These are phyloP conservation scores for Boletus insuetus DNA, from an alignment of 768 basidiomycete genomes.

Conservation along the genomic window DNA sequence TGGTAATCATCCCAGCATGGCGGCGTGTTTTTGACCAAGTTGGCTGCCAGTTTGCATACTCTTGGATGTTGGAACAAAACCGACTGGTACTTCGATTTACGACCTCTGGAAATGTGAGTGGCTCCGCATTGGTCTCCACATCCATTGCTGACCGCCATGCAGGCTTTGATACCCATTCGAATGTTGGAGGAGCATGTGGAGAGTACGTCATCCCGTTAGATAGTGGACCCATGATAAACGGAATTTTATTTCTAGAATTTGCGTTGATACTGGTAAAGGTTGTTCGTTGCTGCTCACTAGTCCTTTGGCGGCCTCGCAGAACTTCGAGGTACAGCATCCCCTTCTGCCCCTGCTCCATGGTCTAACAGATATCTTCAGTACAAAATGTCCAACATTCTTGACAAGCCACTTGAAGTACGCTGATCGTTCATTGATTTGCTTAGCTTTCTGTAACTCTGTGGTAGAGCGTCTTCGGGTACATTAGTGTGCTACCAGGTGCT, in stretches of 20 bases:
- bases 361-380: conserved; percentile 45
- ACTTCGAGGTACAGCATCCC: conserved; percentile 65
- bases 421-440: neutral
- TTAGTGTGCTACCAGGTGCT: conserved; percentile 86
- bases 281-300: conserved; percentile 70
- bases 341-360: neutral
- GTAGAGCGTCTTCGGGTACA: conserved; percentile 81
- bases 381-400: conserved; percentile 95
- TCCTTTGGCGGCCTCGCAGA: conserved; percentile 89
- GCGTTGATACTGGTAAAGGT: conserved; percentile 74
- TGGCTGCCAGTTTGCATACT: conserved; percentile 70
- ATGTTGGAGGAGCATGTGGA: conserved; percentile 94
- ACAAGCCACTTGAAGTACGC: conserved; percentile 88
- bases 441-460: neutral
- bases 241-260: conserved; percentile 49
- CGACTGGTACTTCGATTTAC: conserved; percentile 91
- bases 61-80: conserved; percentile 94
- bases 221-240: neutral
- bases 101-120: conserved; percentile 88
- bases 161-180: conserved; percentile 76
- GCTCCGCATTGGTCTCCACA: neutral
- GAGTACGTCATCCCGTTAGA: conserved; percentile 49
- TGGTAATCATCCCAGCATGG: neutral
- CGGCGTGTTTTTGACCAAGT: neutral
- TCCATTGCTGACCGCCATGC: conserved; percentile 4